Evolutionary conservation across 1,139 yeast species (phyloP), one percentile per base, ranked within the genome.

Genomic region (Scheffersomyces parashehatae): DNA sequence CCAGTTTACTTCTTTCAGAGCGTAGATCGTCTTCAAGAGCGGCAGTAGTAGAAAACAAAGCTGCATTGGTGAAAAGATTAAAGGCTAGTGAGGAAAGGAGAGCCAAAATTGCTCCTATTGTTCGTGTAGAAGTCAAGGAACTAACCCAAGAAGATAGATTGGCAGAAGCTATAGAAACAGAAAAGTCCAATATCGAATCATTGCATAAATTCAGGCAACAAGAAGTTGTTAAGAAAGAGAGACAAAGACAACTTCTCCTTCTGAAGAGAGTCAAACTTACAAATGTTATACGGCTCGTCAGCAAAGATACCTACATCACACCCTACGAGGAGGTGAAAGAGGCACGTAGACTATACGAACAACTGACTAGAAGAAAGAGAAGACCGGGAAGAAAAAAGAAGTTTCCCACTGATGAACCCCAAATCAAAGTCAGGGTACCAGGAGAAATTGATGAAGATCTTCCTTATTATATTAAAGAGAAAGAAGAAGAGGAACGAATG

Each of bases 91-190:
- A 89, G 61, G 78, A 77, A 40, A 75, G 87, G 51, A 75, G 88
- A 47, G 85, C 84, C 24, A 58, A 67, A 5, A 61, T 62, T 20
- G 65, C 68, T 1, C 82, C 82, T 0, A 68, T 70, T 31, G 71
- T 65, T 51, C 62, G 75, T 43, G 67, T 63, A 52, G 64, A 62
- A 46, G 75, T 77, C 42, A 70, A 72, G 12, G 83, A 78, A 51
- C 60, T 87, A 60, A 90, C 99, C 0, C 96, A 93, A 56, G 96
- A 85, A 49, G 96, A 93, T 59, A 74, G 91, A 45, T 67, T 93
- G 41, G 85, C 78, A 10, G 95, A 90, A 58, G 98, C 99, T 0
- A 73, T 83, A 37, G 87, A 85, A 53, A 95, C 98, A 0, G 99
- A 93, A 62, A 76, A 79, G 58, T 77, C 79, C 40, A 93, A 95